A percentile compares a stretch with the other conserved stretches of the same genome.
These are phyloP conservation scores for Nitzschia sp. DNA, from an alignment of 108 stramenopile species.

Conservation along the genomic window DNA sequence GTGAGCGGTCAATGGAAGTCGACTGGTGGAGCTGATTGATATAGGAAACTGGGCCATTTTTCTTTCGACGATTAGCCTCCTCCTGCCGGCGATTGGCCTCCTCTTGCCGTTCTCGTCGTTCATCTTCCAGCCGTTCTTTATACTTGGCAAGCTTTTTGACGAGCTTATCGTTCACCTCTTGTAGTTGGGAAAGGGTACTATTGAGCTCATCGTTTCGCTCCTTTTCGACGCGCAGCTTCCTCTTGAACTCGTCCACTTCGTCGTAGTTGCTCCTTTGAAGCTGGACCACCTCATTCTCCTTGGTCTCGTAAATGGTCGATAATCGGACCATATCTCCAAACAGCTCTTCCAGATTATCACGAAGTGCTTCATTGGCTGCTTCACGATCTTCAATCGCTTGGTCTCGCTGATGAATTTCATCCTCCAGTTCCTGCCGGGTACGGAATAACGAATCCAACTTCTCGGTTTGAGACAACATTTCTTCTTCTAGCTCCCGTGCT, in stretches of 20 bases:
- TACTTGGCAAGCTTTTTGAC: slow-evolving; percentile 37
- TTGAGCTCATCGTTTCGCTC: slow-evolving; percentile 26
- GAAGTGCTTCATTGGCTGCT: slow-evolving; percentile 14
- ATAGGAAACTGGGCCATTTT: slow-evolving; percentile 59
- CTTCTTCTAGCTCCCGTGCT: not conserved
- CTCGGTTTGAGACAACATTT: not conserved
- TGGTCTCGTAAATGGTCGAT: slow-evolving; percentile 24
- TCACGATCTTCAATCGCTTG: not conserved
- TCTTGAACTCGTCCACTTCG: slow-evolving; percentile 10
- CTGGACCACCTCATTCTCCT: slow-evolving; percentile 23
- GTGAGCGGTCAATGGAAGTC: not conserved
- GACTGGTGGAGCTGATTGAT: slow-evolving; percentile 60
- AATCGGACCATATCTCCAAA: slow-evolving; percentile 46
- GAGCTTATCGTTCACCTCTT: slow-evolving; percentile 38
- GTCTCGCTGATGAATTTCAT: slow-evolving; percentile 3
- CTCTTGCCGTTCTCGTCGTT: slow-evolving; percentile 24
- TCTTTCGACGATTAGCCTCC: slow-evolving; percentile 13
- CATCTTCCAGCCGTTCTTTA: slow-evolving; percentile 34
- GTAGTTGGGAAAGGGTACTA: slow-evolving; percentile 3
- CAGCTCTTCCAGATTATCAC: slow-evolving; percentile 39
- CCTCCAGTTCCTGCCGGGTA: not conserved
- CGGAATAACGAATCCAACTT: not conserved
- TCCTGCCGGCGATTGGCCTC: slow-evolving; percentile 15
- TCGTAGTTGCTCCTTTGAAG: slow-evolving; percentile 4
- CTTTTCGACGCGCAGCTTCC: slow-evolving; percentile 19